A percentile compares a stretch with the other conserved stretches of the same genome.
Conservation (phyloP, 148 eudicot genomes). For the Camellia sinensis region DNA sequence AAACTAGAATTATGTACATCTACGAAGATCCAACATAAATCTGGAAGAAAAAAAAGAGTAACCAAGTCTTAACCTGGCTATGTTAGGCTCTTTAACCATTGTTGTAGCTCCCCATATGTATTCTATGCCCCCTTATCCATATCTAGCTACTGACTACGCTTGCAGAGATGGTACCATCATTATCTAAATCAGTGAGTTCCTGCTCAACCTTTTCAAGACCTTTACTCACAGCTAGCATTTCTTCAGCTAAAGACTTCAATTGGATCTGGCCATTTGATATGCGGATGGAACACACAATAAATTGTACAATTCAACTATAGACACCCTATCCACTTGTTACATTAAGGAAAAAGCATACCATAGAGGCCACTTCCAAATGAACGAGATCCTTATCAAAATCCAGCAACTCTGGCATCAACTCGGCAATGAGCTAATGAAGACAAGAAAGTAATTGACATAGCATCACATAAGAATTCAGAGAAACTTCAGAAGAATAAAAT, state of each 20-base stretch:
- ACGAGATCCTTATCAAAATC: slow-evolving; percentile 90
- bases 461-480: slow-evolving; percentile 16
- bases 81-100: too few species aligned
- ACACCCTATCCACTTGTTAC: background rate
- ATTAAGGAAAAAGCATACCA: slow-evolving; percentile 44
- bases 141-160: too few species aligned
- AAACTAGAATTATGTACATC: too few species aligned
- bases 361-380: slow-evolving; percentile 94
- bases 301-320: slow-evolving; percentile 7
- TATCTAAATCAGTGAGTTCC: slow-evolving; percentile 90
- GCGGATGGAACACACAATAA: slow-evolving; percentile 9
- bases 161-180: slow-evolving; percentile 79
- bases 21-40: too few species aligned
- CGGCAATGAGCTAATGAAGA: slow-evolving; percentile 65
- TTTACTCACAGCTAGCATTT: slow-evolving; percentile 99
- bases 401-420: slow-evolving; percentile 83
- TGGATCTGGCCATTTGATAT: slow-evolving; percentile 54
- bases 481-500: background rate
- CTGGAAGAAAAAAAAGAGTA: too few species aligned
- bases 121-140: too few species aligned
- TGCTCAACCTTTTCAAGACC: slow-evolving; percentile 99
- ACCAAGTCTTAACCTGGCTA: too few species aligned
- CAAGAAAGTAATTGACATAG: slow-evolving; percentile 15
- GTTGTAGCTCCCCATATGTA: too few species aligned
- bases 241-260: slow-evolving; percentile 94